Evolutionary conservation across 2,329 filamentous ascomycete species (phyloP).

Genomic region (Colletotrichum salicis): DNA sequence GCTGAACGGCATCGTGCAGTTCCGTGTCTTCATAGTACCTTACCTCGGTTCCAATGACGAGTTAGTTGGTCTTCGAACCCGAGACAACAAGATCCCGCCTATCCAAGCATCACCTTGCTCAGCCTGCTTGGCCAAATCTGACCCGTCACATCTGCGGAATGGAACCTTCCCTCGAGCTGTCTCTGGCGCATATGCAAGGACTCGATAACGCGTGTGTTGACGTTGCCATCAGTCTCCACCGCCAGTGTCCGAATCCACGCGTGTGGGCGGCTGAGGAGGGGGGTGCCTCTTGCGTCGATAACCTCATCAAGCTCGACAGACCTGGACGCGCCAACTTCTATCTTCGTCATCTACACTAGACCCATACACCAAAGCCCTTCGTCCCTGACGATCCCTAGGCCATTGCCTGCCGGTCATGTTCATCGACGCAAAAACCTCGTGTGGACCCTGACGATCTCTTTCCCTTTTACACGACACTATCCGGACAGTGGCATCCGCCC

Average conservation of each 20-base stretch:
- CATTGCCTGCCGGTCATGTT: neutral
- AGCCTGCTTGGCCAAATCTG: neutral
- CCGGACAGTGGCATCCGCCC: too few relatives aligned
- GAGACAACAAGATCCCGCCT: neutral
- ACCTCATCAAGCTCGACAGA: neutral
- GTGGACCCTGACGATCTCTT: constrained; percentile 15
- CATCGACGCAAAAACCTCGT: neutral
- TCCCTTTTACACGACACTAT: neutral
- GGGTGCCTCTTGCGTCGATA: neutral
- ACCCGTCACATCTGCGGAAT: neutral
- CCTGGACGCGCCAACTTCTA: neutral
- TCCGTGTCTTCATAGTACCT: too few relatives aligned
- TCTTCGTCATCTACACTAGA: neutral
- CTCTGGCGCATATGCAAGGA: constrained; percentile 8
- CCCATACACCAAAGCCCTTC: neutral
- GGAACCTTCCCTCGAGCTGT: neutral
- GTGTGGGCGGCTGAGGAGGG: neutral
- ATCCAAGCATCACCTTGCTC: neutral
- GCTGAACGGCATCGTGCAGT: neutral
- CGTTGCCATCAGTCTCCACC: neutral
- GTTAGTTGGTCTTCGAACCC: neutral
- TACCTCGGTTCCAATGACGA: neutral
- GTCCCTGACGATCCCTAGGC: constrained; percentile 9
- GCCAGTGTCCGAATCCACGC: neutral
- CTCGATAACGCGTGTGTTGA: constrained; percentile 11